Base-by-base conservation (phyloP, 352 stramenopile genomes). In the Phytophthora citrophthora region DNA sequence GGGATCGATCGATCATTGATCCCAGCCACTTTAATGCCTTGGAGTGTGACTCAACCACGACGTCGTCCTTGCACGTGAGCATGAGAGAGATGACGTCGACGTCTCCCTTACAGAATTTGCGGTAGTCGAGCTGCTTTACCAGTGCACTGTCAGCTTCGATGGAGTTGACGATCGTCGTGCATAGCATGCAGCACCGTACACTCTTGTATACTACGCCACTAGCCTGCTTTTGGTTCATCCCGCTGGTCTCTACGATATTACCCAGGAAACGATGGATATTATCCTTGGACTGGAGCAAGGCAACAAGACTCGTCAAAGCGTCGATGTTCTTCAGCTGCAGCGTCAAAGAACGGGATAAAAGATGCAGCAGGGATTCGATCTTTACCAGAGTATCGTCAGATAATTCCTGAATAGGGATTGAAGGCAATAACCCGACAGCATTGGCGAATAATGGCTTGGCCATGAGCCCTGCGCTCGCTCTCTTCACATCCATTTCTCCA, bases 21-120 rank as follows among this genome's bases (percentile, higher is more conserved):
- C 87, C 87, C 0, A 95, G 63, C 87, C 87, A 95, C 43, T 95
- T 95, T 6, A 95, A 66, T 0, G 68, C 70, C 55, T 91, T 89
- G 0, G 77, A 84, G 26, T 86, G 77, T 13, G 67, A 74, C 3
- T 39, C 61, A 12, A 61, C 59, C 1, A 87, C 49, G 6, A 64
- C 40, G 1, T 54, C 47, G 3, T 69, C 55, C 34, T 76, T 76
- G 16, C 74, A 72, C 13, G 68, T 69, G 3, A 93, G 61, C 24
- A 91, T 31, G 6, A 54, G 59, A 0, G 63, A 76, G 3, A 93
- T 81, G 1, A 76, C 41, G 11, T 71, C 52, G 4, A 93, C 38
- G 34, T 93, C 81, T 5, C 46, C 47, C 26, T 71, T 63, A 40
- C 76, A 90, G 11, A 89, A 54, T 8, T 79, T 60, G 2, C 68